A percentile compares a stretch with the other conserved stretches of the same genome.
Evolutionary conservation across 73 alveolate genomes (phyloP).

Genomic region (Paramecium primaurelia): DNA sequence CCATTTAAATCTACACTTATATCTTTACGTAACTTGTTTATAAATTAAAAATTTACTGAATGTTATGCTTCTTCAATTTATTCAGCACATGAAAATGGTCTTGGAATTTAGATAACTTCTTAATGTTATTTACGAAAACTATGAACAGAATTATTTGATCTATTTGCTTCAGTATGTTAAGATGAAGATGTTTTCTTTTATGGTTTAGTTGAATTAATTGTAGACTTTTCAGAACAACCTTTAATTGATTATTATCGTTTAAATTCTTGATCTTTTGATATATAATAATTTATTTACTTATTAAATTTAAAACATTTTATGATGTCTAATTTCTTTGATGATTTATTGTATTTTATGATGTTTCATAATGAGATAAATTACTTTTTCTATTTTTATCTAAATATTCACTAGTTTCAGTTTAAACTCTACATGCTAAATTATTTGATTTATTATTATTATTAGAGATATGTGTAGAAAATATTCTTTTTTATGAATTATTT

Average conservation of each 20-base stretch:
- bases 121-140: conserved; percentile 7
- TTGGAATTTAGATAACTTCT: not conserved
- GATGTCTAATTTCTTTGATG: not conserved
- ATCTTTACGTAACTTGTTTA: not conserved
- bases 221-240: not conserved
- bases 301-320: not conserved
- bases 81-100: conserved; percentile 38
- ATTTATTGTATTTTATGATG: not conserved
- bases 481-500: not conserved
- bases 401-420: not conserved
- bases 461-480: not conserved
- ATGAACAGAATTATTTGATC: conserved; percentile 43
- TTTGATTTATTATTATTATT: not conserved
- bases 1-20: not conserved
- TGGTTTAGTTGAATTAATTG: not conserved
- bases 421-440: not conserved
- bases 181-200: not conserved
- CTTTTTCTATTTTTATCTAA: not conserved
- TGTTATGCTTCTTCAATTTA: not conserved
- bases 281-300: not conserved
- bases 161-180: conserved; percentile 18
- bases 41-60: not conserved
- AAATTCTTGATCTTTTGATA: not conserved
- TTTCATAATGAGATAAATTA: conserved; percentile 10
- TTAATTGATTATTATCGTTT: not conserved